These are phyloP conservation scores for Chrysophaeum taylorii DNA, from an alignment of 352 stramenopile genomes.

Conservation along the genomic window DNA sequence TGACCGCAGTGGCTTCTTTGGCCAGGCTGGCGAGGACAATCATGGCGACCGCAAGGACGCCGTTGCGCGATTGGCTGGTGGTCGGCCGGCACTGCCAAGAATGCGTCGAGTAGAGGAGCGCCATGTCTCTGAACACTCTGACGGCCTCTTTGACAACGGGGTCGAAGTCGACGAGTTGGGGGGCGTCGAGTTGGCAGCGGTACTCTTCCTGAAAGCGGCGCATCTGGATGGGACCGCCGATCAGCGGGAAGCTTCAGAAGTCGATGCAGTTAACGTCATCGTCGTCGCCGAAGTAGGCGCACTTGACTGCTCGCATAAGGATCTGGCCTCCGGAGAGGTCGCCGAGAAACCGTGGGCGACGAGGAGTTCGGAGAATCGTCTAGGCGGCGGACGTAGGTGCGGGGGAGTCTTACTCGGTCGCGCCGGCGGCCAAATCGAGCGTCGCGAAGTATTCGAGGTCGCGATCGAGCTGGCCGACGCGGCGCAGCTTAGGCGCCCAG, in stretches of 20 bases:
- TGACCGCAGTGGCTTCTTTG: too few relatives aligned
- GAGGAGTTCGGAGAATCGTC: conserved; percentile 36
- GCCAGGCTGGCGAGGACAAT: too few relatives aligned
- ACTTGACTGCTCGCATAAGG: conserved; percentile 30
- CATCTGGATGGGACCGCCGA: neutral
- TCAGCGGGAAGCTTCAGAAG: neutral
- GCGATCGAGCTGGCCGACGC: conserved; percentile 16
- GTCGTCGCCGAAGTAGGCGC: conserved; percentile 21
- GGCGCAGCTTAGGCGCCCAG: neutral
- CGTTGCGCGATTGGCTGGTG: too few relatives aligned
- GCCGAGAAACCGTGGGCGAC: conserved; percentile 60
- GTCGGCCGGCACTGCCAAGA: too few relatives aligned
- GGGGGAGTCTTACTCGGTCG: conserved; percentile 11
- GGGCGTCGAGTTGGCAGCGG: conserved; percentile 6
- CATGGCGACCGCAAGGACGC: too few relatives aligned
- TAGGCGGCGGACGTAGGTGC: conserved; percentile 52
- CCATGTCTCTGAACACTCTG: conserved; percentile 18
- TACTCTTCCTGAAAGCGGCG: conserved; percentile 24
- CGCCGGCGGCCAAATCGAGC: conserved; percentile 21
- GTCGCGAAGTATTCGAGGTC: conserved; percentile 27
- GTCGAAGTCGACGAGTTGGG: neutral
- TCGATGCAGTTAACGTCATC: conserved; percentile 9
- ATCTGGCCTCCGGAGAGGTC: conserved; percentile 60
- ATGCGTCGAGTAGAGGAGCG: conserved; percentile 19
- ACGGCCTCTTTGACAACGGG: conserved; percentile 16